Percentiles rank a stretch among this genome's conserved stretches.
phyloP scores from a whole-genome alignment of 306 rosid species.

The Oemleria cerasiformis region DNA sequence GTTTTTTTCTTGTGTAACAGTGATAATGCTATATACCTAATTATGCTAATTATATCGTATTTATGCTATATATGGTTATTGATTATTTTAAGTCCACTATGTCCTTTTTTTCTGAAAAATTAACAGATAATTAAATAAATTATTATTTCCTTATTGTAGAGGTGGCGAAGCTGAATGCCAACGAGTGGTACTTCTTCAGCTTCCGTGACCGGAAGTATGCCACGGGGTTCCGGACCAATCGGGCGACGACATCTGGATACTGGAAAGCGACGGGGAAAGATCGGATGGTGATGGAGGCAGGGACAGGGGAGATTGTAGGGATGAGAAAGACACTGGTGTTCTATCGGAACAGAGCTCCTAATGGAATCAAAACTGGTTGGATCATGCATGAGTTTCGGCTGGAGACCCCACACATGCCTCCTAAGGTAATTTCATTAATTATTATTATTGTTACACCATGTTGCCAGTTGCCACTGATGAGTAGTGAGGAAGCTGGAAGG shows the following conservation, averaged over 20 bases:
- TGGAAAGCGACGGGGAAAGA: conserved; percentile 99
- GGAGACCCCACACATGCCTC: conserved; percentile 97
- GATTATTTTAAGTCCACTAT: too few species aligned
- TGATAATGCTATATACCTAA: not conserved
- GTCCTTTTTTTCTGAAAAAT: too few species aligned
- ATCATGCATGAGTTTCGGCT: conserved; percentile 97
- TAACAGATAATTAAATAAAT: too few species aligned
- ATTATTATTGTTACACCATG: not conserved
- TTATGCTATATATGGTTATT: too few species aligned
- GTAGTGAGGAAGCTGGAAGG: not conserved
- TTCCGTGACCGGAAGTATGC: conserved; percentile 96
- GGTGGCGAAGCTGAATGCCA: conserved; percentile 91
- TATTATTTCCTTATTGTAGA: conserved; percentile 35
- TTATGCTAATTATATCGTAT: not conserved
- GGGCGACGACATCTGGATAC: conserved; percentile 82
- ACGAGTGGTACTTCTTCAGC: conserved; percentile 98
- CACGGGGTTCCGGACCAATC: conserved; percentile 77
- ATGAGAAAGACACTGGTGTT: conserved; percentile 96
- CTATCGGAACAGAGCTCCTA: conserved; percentile 85
- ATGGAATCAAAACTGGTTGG: conserved; percentile 94
- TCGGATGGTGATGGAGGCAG: conserved; percentile 76
- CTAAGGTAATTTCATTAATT: conserved; percentile 54
- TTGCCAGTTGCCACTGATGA: not conserved
- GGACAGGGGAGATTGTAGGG: conserved; percentile 68
- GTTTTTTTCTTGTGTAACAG: too few species aligned